Percentiles rank a stretch among this genome's conserved stretches.
These are phyloP conservation scores for Sugiyamaella sp. DNA, from an alignment of 1,139 yeast genomes.

Conservation along the genomic window DNA sequence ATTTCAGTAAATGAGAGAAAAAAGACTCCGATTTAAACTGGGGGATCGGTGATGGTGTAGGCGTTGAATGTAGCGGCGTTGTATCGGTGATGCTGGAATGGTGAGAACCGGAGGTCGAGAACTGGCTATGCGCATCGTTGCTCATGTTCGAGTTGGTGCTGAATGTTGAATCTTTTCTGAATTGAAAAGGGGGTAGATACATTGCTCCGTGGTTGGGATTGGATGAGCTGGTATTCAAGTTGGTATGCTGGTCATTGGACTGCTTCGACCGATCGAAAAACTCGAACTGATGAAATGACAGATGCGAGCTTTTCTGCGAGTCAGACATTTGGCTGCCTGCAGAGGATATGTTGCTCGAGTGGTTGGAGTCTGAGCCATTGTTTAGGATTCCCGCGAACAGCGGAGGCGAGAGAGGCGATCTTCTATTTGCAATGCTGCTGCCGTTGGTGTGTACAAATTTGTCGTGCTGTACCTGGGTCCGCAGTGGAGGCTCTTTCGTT, in stretches of 20 bases:
- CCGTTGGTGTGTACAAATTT: conserved; percentile 5
- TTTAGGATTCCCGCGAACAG: conserved; percentile 11
- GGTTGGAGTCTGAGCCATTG: neutral
- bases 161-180: conserved; percentile 19
- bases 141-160: conserved; percentile 4
- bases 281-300: conserved; percentile 15
- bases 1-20: conserved; percentile 29
- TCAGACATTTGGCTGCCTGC: neutral
- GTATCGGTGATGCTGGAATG: conserved; percentile 13
- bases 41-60: conserved; percentile 26
- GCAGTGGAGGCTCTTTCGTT: neutral
- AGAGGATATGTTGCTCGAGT: no score
- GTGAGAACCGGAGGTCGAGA: conserved; percentile 4
- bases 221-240: neutral
- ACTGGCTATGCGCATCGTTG: conserved; percentile 8
- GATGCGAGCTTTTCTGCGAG: neutral
- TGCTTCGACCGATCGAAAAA: conserved; percentile 12
- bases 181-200: conserved; percentile 19
- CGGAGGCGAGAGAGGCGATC: conserved; percentile 17
- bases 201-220: neutral
- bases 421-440: conserved; percentile 1
- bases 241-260: neutral
- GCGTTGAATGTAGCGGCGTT: neutral
- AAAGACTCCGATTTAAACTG: conserved; percentile 31
- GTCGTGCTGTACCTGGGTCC: neutral